Evolutionary conservation across 2,329 filamentous ascomycete species (phyloP), one percentile per base, ranked within the genome.

Genomic region (Penicillium sp.): DNA sequence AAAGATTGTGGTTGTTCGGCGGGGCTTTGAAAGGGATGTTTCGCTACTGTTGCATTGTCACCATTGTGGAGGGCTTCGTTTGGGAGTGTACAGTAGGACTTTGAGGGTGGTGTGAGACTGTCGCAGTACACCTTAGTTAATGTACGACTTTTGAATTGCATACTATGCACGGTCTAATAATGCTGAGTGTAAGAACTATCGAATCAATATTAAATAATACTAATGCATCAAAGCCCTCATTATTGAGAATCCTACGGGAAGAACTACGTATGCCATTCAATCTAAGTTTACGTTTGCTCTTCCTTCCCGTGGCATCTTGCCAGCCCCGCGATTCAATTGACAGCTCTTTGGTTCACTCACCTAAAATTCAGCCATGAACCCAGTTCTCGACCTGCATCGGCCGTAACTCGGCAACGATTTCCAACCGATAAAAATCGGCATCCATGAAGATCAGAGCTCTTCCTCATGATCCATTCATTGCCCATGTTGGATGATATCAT

Each of bases 351-450:
- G 45, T 28, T 28, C 45, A 12, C 2, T 4, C 24, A 28, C 15
- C 45, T 49, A 49, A 49, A 49, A n/a, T 30, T 26, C 45, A 30
- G 45, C 45, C 45, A 30, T 30, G 45, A 49, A 49, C 45, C 45
- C 45, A 30, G 45, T 49, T 49, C 45, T 49, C 17, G 45, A 30
- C 24, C 45, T 13, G 15, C 15, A 30, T 10, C 45, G 26, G 24
- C 15, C 45, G 45, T 17, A 49, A 7, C 15, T 49, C 45, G 15
- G 24, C 45, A 49, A 49, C 9, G 24, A 28, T 17, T 2, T n/a
- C n/a, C 45, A 15, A 10, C 45, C 45, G 26, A 7, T n/a, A 12
- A 49, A 49, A n/a, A 8, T 17, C 26, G 26, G 45, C 10, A 30
- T 10, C 9, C 24, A 28, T n/a, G 15, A 49, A 49, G 24, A 49